Conservation (phyloP, 805 yeast species). For the Candida maris region DNA sequence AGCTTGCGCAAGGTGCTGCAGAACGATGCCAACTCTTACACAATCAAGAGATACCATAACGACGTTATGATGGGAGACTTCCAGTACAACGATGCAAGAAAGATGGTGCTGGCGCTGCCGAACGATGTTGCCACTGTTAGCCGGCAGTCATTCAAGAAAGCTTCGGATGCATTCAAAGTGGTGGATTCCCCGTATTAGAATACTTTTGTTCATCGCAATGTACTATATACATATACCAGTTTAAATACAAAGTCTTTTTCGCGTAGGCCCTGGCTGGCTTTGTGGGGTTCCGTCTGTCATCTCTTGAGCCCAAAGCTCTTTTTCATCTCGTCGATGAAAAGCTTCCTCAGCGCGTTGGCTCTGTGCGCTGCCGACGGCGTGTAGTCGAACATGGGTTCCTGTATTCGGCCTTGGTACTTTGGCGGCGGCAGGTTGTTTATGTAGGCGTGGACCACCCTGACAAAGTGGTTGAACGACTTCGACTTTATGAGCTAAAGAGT, state of each 20-base stretch:
- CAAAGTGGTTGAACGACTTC: slow-evolving; percentile 59
- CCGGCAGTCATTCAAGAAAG: slow-evolving; percentile 54
- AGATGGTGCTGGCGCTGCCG: slow-evolving; percentile 68
- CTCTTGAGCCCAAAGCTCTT: slow-evolving; percentile 46
- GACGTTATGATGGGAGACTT: slow-evolving; percentile 75
- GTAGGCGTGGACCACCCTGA: slow-evolving; percentile 55
- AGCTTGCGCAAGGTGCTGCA: slow-evolving; percentile 55
- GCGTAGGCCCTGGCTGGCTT: too few species aligned
- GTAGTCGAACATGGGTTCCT: slow-evolving; percentile 14
- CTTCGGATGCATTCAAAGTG: slow-evolving; percentile 33
- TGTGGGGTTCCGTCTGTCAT: too few species aligned
- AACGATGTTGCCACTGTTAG: slow-evolving; percentile 74
- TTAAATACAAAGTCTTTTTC: slow-evolving; percentile 11
- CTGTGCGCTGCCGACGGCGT: slow-evolving; percentile 54
- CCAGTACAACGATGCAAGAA: slow-evolving; percentile 65
- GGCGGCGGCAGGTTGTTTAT: slow-evolving; percentile 59
- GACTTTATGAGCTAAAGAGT: slow-evolving; percentile 46
- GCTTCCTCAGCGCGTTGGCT: slow-evolving; percentile 53
- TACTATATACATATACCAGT: not conserved
- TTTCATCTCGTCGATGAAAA: slow-evolving; percentile 62
- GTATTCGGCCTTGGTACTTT: slow-evolving; percentile 20
- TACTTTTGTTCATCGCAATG: too few species aligned
- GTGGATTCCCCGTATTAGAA: slow-evolving; percentile 26
- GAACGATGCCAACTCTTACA: slow-evolving; percentile 53
- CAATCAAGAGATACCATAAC: slow-evolving; percentile 58